Evolutionary conservation across 495 filamentous ascomycete genomes (phyloP).

Genomic region (Penicilliopsis zonata): DNA sequence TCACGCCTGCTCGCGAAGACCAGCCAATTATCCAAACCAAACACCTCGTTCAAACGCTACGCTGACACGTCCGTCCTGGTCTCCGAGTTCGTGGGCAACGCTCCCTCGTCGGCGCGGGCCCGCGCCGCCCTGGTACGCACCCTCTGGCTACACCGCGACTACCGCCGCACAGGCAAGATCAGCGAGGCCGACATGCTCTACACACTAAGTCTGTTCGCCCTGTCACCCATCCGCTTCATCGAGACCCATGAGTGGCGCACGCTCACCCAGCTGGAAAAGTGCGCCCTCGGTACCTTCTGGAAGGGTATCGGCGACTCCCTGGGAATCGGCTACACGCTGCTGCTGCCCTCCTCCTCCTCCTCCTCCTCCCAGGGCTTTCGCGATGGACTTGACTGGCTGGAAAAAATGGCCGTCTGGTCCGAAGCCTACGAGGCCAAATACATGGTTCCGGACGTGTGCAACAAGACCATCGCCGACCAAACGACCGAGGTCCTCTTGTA

Average conservation of each 20-base stretch:
- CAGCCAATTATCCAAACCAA: constrained; percentile 40
- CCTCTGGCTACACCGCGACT: constrained; percentile 53
- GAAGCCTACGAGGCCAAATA: constrained; percentile 38
- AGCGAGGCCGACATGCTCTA: constrained; percentile 54
- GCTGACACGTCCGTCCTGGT: constrained; percentile 50
- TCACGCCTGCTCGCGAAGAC: constrained; percentile 45
- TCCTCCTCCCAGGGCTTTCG: constrained; percentile 31
- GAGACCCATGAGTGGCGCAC: constrained; percentile 50
- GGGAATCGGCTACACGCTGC: constrained; percentile 38
- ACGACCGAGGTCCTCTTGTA: constrained; percentile 48
- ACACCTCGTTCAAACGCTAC: constrained; percentile 47
- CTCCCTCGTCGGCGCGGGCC: constrained; percentile 36
- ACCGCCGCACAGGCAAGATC: constrained; percentile 47
- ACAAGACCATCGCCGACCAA: constrained; percentile 40
- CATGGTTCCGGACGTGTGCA: constrained; percentile 46
- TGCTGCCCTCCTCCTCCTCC: constrained; percentile 26
- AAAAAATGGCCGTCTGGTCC: constrained; percentile 51
- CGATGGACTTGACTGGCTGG: constrained; percentile 53
- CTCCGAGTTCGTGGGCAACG: constrained; percentile 36
- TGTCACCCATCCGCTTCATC: constrained; percentile 47
- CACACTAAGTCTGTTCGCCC: constrained; percentile 50
- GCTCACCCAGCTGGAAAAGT: constrained; percentile 50
- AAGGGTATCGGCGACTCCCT: constrained; percentile 51
- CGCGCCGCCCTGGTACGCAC: constrained; percentile 46
- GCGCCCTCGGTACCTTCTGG: constrained; percentile 54